Percentiles rank a stretch among this genome's conserved stretches.
phyloP scores from a whole-genome alignment of 2,329 filamentous ascomycete genomes.

The Aspergillus quadrilineatus region DNA sequence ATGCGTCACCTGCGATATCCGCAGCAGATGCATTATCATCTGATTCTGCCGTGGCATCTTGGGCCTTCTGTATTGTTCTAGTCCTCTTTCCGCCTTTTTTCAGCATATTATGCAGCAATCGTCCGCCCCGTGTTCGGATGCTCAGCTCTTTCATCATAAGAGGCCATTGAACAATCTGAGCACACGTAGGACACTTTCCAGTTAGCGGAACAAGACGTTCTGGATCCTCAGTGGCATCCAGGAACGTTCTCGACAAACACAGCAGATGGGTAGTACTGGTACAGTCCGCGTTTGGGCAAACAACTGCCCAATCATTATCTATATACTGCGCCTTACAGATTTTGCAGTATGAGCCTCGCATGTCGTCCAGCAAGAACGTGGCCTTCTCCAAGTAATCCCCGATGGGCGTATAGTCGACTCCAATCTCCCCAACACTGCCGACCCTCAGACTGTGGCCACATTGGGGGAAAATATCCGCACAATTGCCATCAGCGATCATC shows the following conservation, averaged over 20 bases:
- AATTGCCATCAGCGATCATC: slow-evolving; percentile 55
- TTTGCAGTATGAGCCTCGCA: slow-evolving; percentile 43
- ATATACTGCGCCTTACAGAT: slow-evolving; percentile 49
- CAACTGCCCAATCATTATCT: slow-evolving; percentile 45
- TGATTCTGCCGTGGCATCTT: background rate
- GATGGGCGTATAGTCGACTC: slow-evolving; percentile 54
- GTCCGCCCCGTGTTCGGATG: slow-evolving; percentile 67
- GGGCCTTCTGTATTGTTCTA: background rate
- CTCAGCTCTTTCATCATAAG: slow-evolving; percentile 81
- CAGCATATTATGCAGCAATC: slow-evolving; percentile 65
- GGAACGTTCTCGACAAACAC: slow-evolving; percentile 56
- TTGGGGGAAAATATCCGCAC: slow-evolving; percentile 11
- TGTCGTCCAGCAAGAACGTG: slow-evolving; percentile 41
- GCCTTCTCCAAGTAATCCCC: slow-evolving; percentile 55
- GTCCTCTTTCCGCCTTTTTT: slow-evolving; percentile 53
- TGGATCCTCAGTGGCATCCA: slow-evolving; percentile 40
- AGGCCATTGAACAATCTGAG: slow-evolving; percentile 63
- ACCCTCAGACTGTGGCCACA: slow-evolving; percentile 25
- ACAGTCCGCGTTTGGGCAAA: slow-evolving; percentile 55
- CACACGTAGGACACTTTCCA: slow-evolving; percentile 72
- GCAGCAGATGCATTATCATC: background rate
- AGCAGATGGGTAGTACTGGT: slow-evolving; percentile 53
- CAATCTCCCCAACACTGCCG: slow-evolving; percentile 47
- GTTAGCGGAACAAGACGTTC: slow-evolving; percentile 61
- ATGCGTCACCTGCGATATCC: background rate